Base-by-base conservation (phyloP, 768 basidiomycete species). In the Phylloporus scabripes region DNA sequence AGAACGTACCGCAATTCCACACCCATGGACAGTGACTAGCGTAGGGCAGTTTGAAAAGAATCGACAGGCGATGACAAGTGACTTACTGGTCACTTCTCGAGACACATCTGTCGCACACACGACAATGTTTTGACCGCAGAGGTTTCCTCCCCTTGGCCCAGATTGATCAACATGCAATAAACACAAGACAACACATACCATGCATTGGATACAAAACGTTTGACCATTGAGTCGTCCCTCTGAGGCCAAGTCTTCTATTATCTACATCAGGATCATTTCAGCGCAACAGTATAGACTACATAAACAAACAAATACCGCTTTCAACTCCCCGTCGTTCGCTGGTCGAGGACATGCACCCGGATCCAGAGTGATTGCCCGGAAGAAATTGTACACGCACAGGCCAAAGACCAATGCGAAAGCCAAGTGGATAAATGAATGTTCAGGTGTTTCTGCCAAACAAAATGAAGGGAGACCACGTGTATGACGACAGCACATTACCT, bases 21-120 rank as follows among this genome's bases (percentile, higher is more conserved):
- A 97, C 85, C 96, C 96, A 99, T 1, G 95, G 96, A 58, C 96
- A 98, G 60, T 99, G 94, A 60, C 93, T 95, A 41, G 24, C 37
- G 40, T 24, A 40, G 11, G 24, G 17, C 2, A 42, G 29, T 23
- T 62, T n/a, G 56, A 45, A 42, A 33, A 11, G 14, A 7, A 45
- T 26, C 3, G 3, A 47, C 4, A 18, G 24, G 14, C 7, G 17
- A 26, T 18, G 28, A 50, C 8, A 17, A 18, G 24, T 15, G 12
- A 74, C 89, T 63, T 64, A 96, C 92, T 99, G 96, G 61, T 99
- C 96, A 60, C 85, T 89, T 41, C 93, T 76, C 11, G 89, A 87
- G 17, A 92, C 77, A 59, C 96, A 99, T 44, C 83, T 82, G 59
- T 94, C 86, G 60, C 94, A 97, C 20, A 87, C 75, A 10, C 94